Percentiles rank a stretch among this genome's conserved stretches.
These are phyloP conservation scores for Neurospora sp. DNA, from an alignment of 495 filamentous ascomycete species.

Conservation along the genomic window DNA sequence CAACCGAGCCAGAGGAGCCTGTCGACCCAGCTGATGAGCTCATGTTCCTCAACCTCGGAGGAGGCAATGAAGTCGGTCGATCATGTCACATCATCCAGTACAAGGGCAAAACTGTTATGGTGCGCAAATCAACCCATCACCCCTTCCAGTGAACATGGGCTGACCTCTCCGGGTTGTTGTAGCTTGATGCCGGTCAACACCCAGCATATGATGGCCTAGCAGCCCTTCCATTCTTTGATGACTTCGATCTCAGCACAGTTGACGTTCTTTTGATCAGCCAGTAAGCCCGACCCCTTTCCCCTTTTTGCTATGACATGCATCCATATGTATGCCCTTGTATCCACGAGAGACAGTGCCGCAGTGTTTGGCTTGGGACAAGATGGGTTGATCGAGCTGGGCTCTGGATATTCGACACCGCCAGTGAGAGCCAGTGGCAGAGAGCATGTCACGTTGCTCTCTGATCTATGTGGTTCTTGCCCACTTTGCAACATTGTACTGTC, in stretches of 20 bases:
- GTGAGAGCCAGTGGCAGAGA: neutral
- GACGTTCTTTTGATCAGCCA: constrained; percentile 96
- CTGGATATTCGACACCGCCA: constrained; percentile 1
- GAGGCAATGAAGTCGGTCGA: constrained; percentile 92
- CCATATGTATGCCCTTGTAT: neutral
- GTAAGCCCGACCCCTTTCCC: constrained; percentile 48
- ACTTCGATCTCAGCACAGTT: constrained; percentile 94
- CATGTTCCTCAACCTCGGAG: constrained; percentile 85
- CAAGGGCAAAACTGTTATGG: constrained; percentile 99
- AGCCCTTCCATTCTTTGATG: constrained; percentile 92
- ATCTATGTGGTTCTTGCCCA: neutral
- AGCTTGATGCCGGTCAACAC: constrained; percentile 96
- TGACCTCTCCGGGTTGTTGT: constrained; percentile 14
- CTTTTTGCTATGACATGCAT: neutral
- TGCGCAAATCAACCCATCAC: constrained; percentile 30
- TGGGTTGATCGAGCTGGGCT: constrained; percentile 13
- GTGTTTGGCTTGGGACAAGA: constrained; percentile 13
- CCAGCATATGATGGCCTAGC: constrained; percentile 94
- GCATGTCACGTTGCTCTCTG: neutral
- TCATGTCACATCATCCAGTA: constrained; percentile 98
- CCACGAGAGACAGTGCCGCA: constrained; percentile 2
- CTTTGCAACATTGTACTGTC: constrained; percentile 17
- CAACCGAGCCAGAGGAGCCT: constrained; percentile 52
- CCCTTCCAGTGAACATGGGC: neutral
- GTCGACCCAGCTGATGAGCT: constrained; percentile 78